Evolutionary conservation across 345 rosid genomes (phyloP), one percentile per base, ranked within the genome.

Genomic region (Eucalyptus shirleyi): DNA sequence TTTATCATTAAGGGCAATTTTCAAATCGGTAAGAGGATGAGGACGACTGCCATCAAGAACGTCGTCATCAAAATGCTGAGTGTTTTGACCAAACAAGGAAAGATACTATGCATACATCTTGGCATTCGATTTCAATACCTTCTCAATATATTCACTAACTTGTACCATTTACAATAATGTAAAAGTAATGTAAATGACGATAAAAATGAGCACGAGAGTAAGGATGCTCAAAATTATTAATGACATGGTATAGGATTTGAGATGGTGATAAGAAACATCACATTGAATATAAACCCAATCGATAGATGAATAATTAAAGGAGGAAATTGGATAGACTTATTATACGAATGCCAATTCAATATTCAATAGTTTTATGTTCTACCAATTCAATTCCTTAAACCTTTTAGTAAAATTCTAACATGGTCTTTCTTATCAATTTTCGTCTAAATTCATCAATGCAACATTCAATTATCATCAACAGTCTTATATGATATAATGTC

Each of bases 341-440:
- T 4, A 15, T 65, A 8, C 10, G 1, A 10, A 11, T 37, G 4
- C 14, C 2, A 37, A 34, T 69, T 67, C 23, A 32, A 2, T 34
- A 23, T 10, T 72, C 6, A 34, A 72, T 2, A 34, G 6, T 9
- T 18, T 34, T 19, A 34, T 37, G 21, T 5, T 34, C 2, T 10
- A 3, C 4, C 7, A 34, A 34, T 34, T 72, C 2, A 18, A 2
- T 18, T 17, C 2, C 23, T 18, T 10, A 19, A 19, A 19, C 1
- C 6, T 37, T 5, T 19, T 4, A 7, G 5, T 2, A 12, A 19
- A 72, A 72, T 37, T 21, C 4, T 7, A 40, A 72, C 2, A 7
- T 0, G 6, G 2, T 37, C 0, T 3, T 34, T 34, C 2, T 3
- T 0, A 11, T 11, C 8, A 10, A 72, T 37, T 34, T 19, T 2